These are phyloP conservation scores for Senna tora DNA, from an alignment of 306 rosid species.

Conservation along the genomic window DNA sequence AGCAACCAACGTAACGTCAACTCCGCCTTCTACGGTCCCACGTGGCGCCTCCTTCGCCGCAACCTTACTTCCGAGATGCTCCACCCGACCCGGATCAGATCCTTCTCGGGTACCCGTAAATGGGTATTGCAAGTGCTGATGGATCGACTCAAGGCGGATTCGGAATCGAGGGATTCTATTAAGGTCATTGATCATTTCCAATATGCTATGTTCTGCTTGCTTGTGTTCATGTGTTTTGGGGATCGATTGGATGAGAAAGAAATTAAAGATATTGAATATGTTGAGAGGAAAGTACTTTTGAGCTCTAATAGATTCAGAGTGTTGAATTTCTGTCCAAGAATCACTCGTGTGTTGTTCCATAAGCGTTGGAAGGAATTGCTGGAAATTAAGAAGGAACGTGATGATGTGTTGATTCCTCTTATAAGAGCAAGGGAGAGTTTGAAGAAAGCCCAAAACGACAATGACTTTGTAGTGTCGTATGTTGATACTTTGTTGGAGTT, in stretches of 20 bases:
- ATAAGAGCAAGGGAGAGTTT: not conserved
- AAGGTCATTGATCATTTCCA: not conserved
- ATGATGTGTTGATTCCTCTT: not conserved
- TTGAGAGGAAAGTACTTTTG: not conserved
- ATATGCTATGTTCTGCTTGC: slow-evolving; percentile 11
- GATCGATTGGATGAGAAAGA: not conserved
- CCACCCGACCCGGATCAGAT: not conserved
- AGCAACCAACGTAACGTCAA: not conserved
- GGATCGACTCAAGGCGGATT: not conserved
- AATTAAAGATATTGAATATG: not conserved
- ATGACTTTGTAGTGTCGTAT: not conserved
- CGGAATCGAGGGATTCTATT: not conserved
- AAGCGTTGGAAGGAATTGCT: not conserved
- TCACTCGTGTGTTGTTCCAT: not conserved
- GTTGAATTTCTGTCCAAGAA: not conserved
- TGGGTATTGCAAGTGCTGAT: not conserved
- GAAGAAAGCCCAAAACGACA: not conserved
- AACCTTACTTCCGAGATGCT: not conserved
- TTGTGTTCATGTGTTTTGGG: slow-evolving; percentile 11
- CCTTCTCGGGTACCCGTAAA: not conserved
- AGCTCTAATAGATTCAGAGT: not conserved
- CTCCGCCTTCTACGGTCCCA: slow-evolving; percentile 17
- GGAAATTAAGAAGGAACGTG: not conserved
- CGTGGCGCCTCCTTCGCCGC: slow-evolving; percentile 4
- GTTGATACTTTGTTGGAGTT: slow-evolving; percentile 3